Conservation (phyloP, 148 eudicot genomes). For the Rhododendron williamsianum region DNA sequence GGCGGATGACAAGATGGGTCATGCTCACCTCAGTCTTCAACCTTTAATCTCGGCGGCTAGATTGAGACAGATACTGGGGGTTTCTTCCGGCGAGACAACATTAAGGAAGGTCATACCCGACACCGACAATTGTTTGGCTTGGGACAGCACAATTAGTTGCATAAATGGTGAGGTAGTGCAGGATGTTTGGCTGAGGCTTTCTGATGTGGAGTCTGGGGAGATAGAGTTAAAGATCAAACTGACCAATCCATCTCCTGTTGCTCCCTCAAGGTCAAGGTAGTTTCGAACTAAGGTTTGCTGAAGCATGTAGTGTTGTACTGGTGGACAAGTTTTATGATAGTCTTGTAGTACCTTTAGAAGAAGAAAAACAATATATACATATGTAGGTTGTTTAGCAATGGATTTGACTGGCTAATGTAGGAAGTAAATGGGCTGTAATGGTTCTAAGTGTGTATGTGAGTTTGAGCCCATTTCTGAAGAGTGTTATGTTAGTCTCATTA, state of each 20-base stretch:
- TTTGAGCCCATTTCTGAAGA: background rate
- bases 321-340: background rate
- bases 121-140: constrained; percentile 51
- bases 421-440: background rate
- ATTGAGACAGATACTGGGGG: constrained; percentile 48
- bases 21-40: constrained; percentile 51
- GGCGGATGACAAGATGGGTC: constrained; percentile 80
- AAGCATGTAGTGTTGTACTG: background rate
- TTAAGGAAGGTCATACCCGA: constrained; percentile 57
- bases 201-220: constrained; percentile 65
- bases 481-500: background rate
- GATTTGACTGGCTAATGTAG: background rate
- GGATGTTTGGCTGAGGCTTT: constrained; percentile 60
- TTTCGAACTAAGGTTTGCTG: background rate
- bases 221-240: constrained; percentile 50
- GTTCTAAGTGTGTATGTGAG: background rate
- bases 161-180: constrained; percentile 54
- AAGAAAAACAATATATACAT: background rate
- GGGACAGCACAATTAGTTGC: constrained; percentile 54
- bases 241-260: constrained; percentile 21
- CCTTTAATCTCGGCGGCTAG: constrained; percentile 61
- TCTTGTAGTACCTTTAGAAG: background rate
- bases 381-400: background rate
- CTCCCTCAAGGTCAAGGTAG: constrained; percentile 9
- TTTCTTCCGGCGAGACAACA: constrained; percentile 40